Evolutionary conservation across 2,329 filamentous ascomycete genomes (phyloP).

Genomic region (Cladosporium cucumerinum): DNA sequence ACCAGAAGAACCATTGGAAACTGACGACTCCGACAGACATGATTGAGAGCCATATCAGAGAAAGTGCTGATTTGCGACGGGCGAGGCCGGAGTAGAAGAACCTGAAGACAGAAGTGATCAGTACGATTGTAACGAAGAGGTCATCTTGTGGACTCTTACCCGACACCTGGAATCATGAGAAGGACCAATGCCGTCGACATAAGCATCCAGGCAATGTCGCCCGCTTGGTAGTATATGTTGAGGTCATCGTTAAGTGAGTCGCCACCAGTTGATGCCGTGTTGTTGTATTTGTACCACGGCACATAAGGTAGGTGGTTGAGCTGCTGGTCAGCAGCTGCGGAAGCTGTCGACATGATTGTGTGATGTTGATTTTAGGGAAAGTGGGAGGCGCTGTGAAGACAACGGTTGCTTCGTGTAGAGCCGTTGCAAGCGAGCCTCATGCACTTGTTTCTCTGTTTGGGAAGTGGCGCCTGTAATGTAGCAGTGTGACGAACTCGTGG

Average conservation of each 20-base stretch:
- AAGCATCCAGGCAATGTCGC: conserved; percentile 80
- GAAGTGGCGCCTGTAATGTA: conserved; percentile 6
- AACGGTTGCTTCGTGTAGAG: not conserved
- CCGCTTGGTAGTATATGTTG: conserved; percentile 83
- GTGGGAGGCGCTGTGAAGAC: not conserved
- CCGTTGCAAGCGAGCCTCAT: not conserved
- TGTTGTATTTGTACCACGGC: conserved; percentile 58
- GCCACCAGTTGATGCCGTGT: conserved; percentile 62
- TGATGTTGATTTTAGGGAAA: not conserved
- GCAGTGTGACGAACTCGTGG: conserved; percentile 3
- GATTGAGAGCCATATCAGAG: conserved; percentile 80
- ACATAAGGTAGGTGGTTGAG: conserved; percentile 27
- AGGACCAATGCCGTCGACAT: conserved; percentile 74
- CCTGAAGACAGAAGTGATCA: conserved; percentile 38
- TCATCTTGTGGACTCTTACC: conserved; percentile 40
- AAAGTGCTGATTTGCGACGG: conserved; percentile 81
- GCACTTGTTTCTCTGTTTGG: not conserved
- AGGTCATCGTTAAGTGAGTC: conserved; percentile 65
- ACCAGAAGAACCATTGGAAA: conserved; percentile 95
- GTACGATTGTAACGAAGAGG: conserved; percentile 3
- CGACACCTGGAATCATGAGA: conserved; percentile 90
- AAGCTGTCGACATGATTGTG: conserved; percentile 1
- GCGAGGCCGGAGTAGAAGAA: conserved; percentile 94
- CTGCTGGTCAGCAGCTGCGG: not conserved
- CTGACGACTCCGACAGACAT: conserved; percentile 75